Evolutionary conservation across 176 grass and related monocot species (phyloP), one percentile per base, ranked within the genome.

Genomic region (Raddia guianensis): DNA sequence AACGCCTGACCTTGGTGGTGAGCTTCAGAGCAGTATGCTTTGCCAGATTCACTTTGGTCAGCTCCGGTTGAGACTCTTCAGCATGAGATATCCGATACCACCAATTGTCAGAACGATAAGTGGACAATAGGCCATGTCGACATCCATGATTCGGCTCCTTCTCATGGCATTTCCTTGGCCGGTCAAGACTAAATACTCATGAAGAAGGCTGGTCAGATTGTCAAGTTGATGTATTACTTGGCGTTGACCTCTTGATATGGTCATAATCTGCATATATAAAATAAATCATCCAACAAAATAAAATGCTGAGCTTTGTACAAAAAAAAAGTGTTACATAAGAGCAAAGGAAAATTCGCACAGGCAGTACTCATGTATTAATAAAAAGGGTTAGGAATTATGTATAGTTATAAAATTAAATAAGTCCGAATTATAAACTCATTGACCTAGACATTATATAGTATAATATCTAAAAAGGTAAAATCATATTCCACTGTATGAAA

Each of bases 171-270:
- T 91, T 61, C 75, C 83, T 82, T 84, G 79, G 3, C 72, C 80
- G 3, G 79, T 81, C 70, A 84, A 58, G 75, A 76, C 70, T 79
- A 95, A 73, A 63, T 89, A 76, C 20, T 99, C 88, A 73, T 91
- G 96, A 80, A 99, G 77, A 46, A 95, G 70, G 73, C 84, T 93
- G 12, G 75, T 74, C 49, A 99, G 70, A 44, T 94, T 99, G 72
- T 99, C 96, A 2, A 99, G 63, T 84, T 99, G 96, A 68, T 95
- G 92, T 82, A 90, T 91, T 33, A 93, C 83, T 75, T 99, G 96
- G 12, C 92, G 88, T 68, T 99, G 96, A 35, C 96, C 90, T 82
- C 88, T 88, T 57, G 90, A 84, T 74, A 95, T 86, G 68, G 78
- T 77, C 76, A 80, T 79, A 48, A 99, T 79, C 96, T 99, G 87